Conservation (phyloP, 2,329 filamentous ascomycete species). For the Cordyceps javanica region DNA sequence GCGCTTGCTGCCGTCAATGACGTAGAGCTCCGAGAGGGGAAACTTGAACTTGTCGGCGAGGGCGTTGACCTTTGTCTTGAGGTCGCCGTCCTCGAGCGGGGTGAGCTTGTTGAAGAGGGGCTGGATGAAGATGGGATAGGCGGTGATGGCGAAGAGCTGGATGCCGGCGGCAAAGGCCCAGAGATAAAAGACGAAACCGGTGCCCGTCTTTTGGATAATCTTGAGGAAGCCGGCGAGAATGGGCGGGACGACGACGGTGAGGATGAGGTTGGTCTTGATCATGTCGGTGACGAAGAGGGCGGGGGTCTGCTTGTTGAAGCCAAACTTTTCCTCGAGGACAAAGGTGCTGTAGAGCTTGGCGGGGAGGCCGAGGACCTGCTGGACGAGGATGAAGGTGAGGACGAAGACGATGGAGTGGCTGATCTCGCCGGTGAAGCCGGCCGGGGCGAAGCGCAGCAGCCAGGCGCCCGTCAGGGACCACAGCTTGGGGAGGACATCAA, state of each 20-base stretch:
- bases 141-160: slow-evolving; percentile 90
- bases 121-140: slow-evolving; percentile 90
- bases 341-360: slow-evolving; percentile 89
- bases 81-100: slow-evolving; percentile 75
- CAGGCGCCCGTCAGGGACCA: slow-evolving; percentile 77
- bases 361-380: slow-evolving; percentile 73
- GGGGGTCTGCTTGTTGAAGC: slow-evolving; percentile 97
- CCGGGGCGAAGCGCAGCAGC: slow-evolving; percentile 67
- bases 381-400: slow-evolving; percentile 76
- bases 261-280: slow-evolving; percentile 82
- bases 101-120: slow-evolving; percentile 98
- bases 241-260: slow-evolving; percentile 73
- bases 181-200: slow-evolving; percentile 95
- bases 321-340: slow-evolving; percentile 91
- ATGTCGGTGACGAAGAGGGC: slow-evolving; percentile 84
- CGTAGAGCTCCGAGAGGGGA: slow-evolving; percentile 85
- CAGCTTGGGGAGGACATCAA: slow-evolving; percentile 82
- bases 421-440: slow-evolving; percentile 83
- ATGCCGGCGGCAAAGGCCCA: slow-evolving; percentile 88
- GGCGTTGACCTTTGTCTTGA: slow-evolving; percentile 83
- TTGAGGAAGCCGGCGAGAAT: slow-evolving; percentile 87
- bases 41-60: slow-evolving; percentile 82
- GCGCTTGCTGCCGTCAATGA: slow-evolving; percentile 88
- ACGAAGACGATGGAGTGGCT: slow-evolving; percentile 90
- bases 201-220: slow-evolving; percentile 91